Evolutionary conservation across 495 filamentous ascomycete genomes (phyloP).

Genomic region (Aspergillus biplanus): DNA sequence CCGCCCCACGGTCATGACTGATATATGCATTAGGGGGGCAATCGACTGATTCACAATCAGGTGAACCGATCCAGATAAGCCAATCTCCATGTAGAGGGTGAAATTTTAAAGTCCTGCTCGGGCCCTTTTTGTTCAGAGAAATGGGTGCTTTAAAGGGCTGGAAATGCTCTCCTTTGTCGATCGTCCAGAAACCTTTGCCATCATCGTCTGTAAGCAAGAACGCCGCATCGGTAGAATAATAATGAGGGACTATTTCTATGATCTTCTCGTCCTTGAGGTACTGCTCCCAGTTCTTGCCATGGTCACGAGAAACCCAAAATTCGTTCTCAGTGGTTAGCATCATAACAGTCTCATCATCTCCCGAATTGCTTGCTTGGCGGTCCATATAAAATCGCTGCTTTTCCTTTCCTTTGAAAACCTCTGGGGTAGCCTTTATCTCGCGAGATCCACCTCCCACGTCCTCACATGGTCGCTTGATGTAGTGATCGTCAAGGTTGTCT

Average conservation of each 20-base stretch:
- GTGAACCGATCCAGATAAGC: constrained; percentile 85
- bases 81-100: constrained; percentile 81
- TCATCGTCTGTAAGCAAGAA: constrained; percentile 77
- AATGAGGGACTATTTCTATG: constrained; percentile 69
- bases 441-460: constrained; percentile 51
- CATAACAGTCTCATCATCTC: constrained; percentile 81
- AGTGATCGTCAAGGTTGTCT: constrained; percentile 44
- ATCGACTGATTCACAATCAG: constrained; percentile 52
- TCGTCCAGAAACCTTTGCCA: constrained; percentile 71
- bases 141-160: constrained; percentile 66
- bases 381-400: constrained; percentile 83
- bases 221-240: constrained; percentile 76
- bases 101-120: constrained; percentile 64
- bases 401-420: constrained; percentile 58
- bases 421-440: constrained; percentile 59
- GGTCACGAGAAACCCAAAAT: constrained; percentile 75
- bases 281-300: constrained; percentile 82
- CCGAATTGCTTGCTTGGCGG: constrained; percentile 64
- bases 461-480: constrained; percentile 52
- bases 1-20: constrained; percentile 72
- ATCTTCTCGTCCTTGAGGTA: constrained; percentile 66
- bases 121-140: constrained; percentile 35
- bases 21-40: constrained; percentile 75
- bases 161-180: constrained; percentile 70
- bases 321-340: constrained; percentile 68